Conservation (phyloP, 352 stramenopile genomes). For the Pythium oligandrum region DNA sequence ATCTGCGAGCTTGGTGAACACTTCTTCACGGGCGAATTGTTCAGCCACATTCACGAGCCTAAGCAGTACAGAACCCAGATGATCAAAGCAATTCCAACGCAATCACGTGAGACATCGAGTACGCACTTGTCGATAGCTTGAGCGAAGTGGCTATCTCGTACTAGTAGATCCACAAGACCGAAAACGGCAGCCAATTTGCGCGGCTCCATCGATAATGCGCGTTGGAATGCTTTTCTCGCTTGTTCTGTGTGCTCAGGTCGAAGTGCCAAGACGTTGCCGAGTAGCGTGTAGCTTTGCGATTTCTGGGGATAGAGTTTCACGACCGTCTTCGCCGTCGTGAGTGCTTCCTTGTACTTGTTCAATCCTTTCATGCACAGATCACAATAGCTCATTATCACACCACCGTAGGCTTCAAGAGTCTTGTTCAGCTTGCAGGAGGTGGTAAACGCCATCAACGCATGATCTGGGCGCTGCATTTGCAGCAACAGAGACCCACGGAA, state of each 20-base stretch:
- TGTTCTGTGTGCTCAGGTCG: slow-evolving; percentile 52
- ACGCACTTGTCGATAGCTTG: slow-evolving; percentile 58
- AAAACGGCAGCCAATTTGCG: slow-evolving; percentile 59
- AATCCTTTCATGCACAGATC: slow-evolving; percentile 53
- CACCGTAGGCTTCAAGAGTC: slow-evolving; percentile 63
- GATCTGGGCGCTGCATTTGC: slow-evolving; percentile 53
- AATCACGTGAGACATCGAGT: neutral
- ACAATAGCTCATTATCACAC: slow-evolving; percentile 73
- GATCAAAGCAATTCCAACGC: slow-evolving; percentile 6
- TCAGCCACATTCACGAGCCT: slow-evolving; percentile 45
- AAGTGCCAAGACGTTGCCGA: slow-evolving; percentile 72
- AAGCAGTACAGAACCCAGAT: slow-evolving; percentile 4
- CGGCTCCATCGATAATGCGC: slow-evolving; percentile 56
- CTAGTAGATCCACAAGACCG: slow-evolving; percentile 60
- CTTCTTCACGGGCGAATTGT: slow-evolving; percentile 46
- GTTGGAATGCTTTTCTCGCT: slow-evolving; percentile 52
- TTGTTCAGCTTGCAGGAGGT: slow-evolving; percentile 53
- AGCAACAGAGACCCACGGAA: slow-evolving; percentile 56
- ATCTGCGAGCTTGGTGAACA: slow-evolving; percentile 74
- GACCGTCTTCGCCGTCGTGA: slow-evolving; percentile 57
- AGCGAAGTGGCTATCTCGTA: slow-evolving; percentile 45
- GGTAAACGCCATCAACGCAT: slow-evolving; percentile 60
- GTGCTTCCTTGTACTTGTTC: slow-evolving; percentile 72
- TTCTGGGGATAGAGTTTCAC: slow-evolving; percentile 70
- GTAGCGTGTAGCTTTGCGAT: slow-evolving; percentile 61